Evolutionary conservation across 768 basidiomycete genomes (phyloP).

Genomic region (Trichaptum fuscoviolaceum): DNA sequence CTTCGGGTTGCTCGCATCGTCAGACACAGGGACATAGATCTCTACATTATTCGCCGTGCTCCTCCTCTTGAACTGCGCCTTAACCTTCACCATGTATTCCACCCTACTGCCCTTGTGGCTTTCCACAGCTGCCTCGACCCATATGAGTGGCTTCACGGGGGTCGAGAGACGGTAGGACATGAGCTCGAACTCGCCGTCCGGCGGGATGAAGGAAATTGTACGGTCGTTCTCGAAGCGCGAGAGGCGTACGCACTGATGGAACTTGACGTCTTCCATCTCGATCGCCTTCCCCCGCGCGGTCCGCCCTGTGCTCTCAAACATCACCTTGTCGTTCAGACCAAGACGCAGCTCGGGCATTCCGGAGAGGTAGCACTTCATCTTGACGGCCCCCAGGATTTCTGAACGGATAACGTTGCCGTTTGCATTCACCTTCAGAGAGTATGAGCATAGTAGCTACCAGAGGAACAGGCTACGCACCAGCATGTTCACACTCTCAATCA

Average conservation of each 20-base stretch:
- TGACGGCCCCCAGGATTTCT: conserved; percentile 96
- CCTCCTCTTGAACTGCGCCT: conserved; percentile 95
- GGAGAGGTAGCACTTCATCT: conserved; percentile 99
- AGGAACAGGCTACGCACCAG: conserved; percentile 50
- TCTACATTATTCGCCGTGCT: conserved; percentile 99
- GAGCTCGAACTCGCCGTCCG: conserved; percentile 97
- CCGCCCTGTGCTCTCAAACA: conserved; percentile 97
- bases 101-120: conserved; percentile 89
- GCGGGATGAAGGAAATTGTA: conserved; percentile 98
- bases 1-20: conserved; percentile 96
- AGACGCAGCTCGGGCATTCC: conserved; percentile 99
- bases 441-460: conserved; percentile 5
- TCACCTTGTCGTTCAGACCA: conserved; percentile 98
- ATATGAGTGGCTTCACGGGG: conserved; percentile 94
- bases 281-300: conserved; percentile 95
- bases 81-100: conserved; percentile 93
- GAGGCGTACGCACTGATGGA: conserved; percentile 98
- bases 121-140: conserved; percentile 96
- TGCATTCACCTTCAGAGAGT: conserved; percentile 72
- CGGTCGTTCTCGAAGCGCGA: conserved; percentile 98
- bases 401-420: conserved; percentile 96
- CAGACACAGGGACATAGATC: conserved; percentile 97
- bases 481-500: conserved; percentile 95
- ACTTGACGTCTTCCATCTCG: conserved; percentile 99
- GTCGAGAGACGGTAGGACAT: conserved; percentile 98